Percentiles rank a stretch among this genome's conserved stretches.
Evolutionary conservation across 78 protist genomes (phyloP).

Genomic region (Speleostelium caveatum): DNA sequence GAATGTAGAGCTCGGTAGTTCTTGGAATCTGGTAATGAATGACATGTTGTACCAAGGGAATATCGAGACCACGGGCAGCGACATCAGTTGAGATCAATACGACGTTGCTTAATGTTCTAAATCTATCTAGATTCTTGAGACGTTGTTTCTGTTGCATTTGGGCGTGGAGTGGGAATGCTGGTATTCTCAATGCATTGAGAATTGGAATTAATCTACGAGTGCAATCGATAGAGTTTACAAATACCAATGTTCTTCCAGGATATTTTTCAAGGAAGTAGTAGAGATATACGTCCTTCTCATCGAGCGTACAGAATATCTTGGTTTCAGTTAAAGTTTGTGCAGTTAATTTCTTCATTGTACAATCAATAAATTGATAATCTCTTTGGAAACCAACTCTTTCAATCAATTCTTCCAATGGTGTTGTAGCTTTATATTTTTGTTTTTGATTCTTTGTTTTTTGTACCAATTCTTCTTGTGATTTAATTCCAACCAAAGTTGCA

Average conservation of each 20-base stretch:
- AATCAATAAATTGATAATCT: conserved; percentile 60
- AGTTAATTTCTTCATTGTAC: conserved; percentile 32
- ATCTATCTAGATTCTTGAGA: conserved; percentile 79
- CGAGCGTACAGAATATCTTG: conserved; percentile 63
- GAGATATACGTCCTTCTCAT: conserved; percentile 67
- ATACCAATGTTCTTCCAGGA: conserved; percentile 88
- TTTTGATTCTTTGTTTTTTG: background rate
- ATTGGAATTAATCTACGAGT: conserved; percentile 83
- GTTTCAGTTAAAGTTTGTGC: conserved; percentile 60
- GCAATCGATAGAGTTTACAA: conserved; percentile 87
- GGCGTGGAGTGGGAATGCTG: conserved; percentile 96
- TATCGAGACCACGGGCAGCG: conserved; percentile 98
- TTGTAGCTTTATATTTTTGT: background rate
- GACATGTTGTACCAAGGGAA: conserved; percentile 80
- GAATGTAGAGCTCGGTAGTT: conserved; percentile 84
- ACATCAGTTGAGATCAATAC: conserved; percentile 98
- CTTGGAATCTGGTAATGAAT: conserved; percentile 63
- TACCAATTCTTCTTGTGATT: background rate
- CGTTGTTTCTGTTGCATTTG: conserved; percentile 91
- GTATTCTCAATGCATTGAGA: conserved; percentile 90
- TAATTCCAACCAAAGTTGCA: conserved; percentile 64
- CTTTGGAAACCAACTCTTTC: conserved; percentile 73
- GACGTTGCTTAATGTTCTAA: conserved; percentile 33
- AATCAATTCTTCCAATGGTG: conserved; percentile 41
- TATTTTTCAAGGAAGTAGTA: conserved; percentile 62